Conservation (phyloP, 768 basidiomycete genomes). For the Boletus edulis region DNA sequence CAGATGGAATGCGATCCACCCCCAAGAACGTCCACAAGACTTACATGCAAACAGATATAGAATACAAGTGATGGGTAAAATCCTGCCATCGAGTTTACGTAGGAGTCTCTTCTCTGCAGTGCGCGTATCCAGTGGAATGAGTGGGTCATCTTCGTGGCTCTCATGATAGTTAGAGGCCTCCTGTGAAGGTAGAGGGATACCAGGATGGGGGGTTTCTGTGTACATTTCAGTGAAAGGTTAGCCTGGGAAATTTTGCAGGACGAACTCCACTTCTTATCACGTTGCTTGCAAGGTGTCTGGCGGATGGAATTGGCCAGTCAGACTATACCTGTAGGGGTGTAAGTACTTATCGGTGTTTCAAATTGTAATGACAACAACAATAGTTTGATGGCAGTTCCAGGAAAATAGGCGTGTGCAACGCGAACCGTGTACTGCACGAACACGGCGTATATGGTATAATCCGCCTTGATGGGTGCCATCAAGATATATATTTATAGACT, state of each 20-base stretch:
- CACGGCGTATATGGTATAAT: no score
- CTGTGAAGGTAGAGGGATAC: constrained; percentile 2
- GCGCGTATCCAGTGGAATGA: constrained; percentile 15
- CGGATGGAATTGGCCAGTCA: no score
- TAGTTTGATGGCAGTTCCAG: no score
- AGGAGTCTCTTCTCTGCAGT: constrained; percentile 53
- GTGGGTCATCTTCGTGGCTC: constrained; percentile 17
- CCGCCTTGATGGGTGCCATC: no score
- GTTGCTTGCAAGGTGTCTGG: no score
- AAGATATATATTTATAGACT: no score
- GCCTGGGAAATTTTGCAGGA: background rate
- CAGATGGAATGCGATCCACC: background rate
- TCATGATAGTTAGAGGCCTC: background rate
- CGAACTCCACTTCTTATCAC: no score
- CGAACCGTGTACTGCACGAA: no score
- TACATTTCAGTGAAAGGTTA: constrained; percentile 10
- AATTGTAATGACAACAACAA: no score
- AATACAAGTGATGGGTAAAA: constrained; percentile 69
- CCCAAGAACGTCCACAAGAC: constrained; percentile 24
- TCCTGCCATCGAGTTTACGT: constrained; percentile 62
- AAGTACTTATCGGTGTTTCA: no score
- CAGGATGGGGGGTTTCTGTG: constrained; percentile 10
- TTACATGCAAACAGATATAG: constrained; percentile 75
- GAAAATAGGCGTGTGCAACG: no score
- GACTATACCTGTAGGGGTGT: no score